phyloP scores from a whole-genome alignment of 2,329 filamentous ascomycete genomes.

The Calonectria hawksworthii region DNA sequence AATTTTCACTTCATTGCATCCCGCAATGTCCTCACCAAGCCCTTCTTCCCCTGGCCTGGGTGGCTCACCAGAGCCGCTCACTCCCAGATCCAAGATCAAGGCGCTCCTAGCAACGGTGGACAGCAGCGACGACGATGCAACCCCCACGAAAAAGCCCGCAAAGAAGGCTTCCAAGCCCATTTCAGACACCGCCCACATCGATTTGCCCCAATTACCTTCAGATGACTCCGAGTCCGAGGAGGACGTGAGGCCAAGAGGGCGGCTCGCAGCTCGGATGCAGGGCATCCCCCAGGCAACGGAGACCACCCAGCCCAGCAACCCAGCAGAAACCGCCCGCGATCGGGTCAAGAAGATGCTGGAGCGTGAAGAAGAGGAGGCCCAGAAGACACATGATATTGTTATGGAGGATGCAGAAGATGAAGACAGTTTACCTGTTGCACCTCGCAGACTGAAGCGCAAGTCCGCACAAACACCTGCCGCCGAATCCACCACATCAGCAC shows the following conservation, averaged over 20 bases:
- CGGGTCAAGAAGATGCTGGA: constrained; percentile 60
- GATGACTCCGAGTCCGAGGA: constrained; percentile 55
- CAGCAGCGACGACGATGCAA: constrained; percentile 62
- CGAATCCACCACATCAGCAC: constrained; percentile 34
- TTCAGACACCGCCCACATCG: constrained; percentile 8
- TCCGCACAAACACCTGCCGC: constrained; percentile 50
- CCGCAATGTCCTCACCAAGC: constrained; percentile 63
- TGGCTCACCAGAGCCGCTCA: constrained; percentile 59
- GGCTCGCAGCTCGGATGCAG: constrained; percentile 75
- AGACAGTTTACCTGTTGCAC: constrained; percentile 58
- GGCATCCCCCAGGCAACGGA: constrained; percentile 46
- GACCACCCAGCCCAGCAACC: constrained; percentile 28
- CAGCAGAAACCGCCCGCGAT: constrained; percentile 53
- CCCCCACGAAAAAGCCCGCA: constrained; percentile 29
- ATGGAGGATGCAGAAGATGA: constrained; percentile 52
- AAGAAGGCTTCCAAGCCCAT: constrained; percentile 32
- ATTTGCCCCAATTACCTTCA: constrained; percentile 33
- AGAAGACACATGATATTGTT: constrained; percentile 46
- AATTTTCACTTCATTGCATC: constrained; percentile 18
- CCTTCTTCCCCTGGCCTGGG: constrained; percentile 60
- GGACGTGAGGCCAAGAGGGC: constrained; percentile 68
- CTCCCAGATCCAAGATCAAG: constrained; percentile 68
- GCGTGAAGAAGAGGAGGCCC: constrained; percentile 42
- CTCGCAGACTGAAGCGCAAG: constrained; percentile 57
- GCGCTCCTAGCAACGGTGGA: constrained; percentile 66